These are phyloP conservation scores for Colletotrichum orchidophilum DNA, from an alignment of 2,329 filamentous ascomycete species.

Conservation along the genomic window DNA sequence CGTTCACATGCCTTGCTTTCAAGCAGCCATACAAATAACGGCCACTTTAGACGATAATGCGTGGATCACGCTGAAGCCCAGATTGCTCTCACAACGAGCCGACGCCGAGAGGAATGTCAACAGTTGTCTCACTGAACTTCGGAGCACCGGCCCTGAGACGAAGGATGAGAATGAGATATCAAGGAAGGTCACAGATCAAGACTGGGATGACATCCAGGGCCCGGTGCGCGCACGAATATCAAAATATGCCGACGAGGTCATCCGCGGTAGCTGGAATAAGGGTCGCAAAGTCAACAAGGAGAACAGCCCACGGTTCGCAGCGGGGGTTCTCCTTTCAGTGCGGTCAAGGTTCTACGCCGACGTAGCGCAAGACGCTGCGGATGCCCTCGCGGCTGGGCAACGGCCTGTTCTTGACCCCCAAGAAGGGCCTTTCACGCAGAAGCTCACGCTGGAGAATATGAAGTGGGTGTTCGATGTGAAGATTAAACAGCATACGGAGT, in stretches of 20 bases:
- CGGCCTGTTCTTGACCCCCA: slow-evolving; percentile 57
- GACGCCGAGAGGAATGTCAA: slow-evolving; percentile 69
- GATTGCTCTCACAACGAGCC: slow-evolving; percentile 71
- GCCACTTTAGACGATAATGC: slow-evolving; percentile 73
- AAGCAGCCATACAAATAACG: slow-evolving; percentile 76
- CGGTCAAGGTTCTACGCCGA: slow-evolving; percentile 73
- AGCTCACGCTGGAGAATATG: slow-evolving; percentile 83
- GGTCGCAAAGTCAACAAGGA: slow-evolving; percentile 71
- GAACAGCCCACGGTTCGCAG: slow-evolving; percentile 74
- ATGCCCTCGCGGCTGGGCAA: slow-evolving; percentile 55
- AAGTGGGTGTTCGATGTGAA: slow-evolving; percentile 85
- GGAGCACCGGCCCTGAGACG: slow-evolving; percentile 46
- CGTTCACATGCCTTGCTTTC: slow-evolving; percentile 77
- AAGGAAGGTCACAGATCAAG: slow-evolving; percentile 69
- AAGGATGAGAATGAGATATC: slow-evolving; percentile 13
- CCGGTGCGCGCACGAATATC: slow-evolving; percentile 73
- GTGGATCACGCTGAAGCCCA: slow-evolving; percentile 75
- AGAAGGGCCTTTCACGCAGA: slow-evolving; percentile 65
- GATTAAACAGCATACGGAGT: slow-evolving; percentile 74
- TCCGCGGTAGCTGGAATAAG: slow-evolving; percentile 70
- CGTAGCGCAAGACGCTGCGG: slow-evolving; percentile 61
- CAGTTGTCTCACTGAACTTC: slow-evolving; percentile 44
- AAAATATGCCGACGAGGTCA: slow-evolving; percentile 75
- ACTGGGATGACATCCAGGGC: slow-evolving; percentile 77
- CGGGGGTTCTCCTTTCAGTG: slow-evolving; percentile 74